phyloP scores from a whole-genome alignment of 768 basidiomycete species.

The Panus rudis region DNA sequence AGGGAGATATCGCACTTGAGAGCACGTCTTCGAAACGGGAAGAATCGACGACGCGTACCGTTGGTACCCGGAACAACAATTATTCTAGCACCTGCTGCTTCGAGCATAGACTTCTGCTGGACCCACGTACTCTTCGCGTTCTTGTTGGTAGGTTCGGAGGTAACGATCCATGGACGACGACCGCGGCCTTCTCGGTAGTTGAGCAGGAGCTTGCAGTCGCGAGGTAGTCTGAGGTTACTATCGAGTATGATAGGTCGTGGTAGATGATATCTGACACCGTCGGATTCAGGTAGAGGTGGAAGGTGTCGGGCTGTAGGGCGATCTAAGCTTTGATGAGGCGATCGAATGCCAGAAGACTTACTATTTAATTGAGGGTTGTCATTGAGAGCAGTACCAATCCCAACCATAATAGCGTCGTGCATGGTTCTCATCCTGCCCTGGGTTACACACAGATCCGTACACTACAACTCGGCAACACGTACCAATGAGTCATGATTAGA shows the following conservation, averaged over 20 bases:
- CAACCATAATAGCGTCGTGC: slow-evolving; percentile 91
- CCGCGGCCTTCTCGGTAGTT: slow-evolving; percentile 58
- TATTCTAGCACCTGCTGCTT: slow-evolving; percentile 60
- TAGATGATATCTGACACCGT: slow-evolving; percentile 27
- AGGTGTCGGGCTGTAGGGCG: slow-evolving; percentile 45
- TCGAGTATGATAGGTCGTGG: slow-evolving; percentile 87
- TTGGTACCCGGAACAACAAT: slow-evolving; percentile 36
- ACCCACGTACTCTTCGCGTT: slow-evolving; percentile 23
- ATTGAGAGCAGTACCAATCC: slow-evolving; percentile 82
- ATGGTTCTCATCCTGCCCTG: slow-evolving; percentile 74
- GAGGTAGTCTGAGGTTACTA: slow-evolving; percentile 55
- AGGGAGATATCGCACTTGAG: neutral
- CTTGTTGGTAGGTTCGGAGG: slow-evolving; percentile 23
- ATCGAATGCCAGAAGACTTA: slow-evolving; percentile 26
- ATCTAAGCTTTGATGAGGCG: neutral
- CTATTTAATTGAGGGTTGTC: slow-evolving; percentile 96
- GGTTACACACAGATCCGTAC: neutral
- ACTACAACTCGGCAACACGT: slow-evolving; percentile 13
- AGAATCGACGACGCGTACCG: neutral
- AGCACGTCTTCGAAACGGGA: neutral
- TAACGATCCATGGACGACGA: slow-evolving; percentile 69
- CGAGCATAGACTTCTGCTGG: slow-evolving; percentile 37
- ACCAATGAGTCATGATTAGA: slow-evolving; percentile 95
- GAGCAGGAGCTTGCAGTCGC: slow-evolving; percentile 60
- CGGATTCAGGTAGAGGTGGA: slow-evolving; percentile 29